phyloP scores from a whole-genome alignment of 805 yeast genomes.

The Candida boleticola region DNA sequence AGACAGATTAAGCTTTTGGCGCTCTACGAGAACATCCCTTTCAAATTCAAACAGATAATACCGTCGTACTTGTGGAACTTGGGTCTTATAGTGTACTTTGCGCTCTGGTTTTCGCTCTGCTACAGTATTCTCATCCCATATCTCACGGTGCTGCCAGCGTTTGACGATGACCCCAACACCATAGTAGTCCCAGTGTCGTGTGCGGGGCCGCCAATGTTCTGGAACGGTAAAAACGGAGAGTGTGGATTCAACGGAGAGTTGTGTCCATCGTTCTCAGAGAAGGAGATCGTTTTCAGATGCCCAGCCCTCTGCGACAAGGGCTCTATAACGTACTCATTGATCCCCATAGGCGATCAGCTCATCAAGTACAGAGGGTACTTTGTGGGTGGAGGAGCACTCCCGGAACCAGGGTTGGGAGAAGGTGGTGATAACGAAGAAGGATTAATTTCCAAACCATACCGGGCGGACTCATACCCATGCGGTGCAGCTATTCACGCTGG shows the following conservation, averaged over 20 bases:
- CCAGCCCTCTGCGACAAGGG: conserved; percentile 85
- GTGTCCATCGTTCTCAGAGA: conserved; percentile 47
- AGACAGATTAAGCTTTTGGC: conserved; percentile 19
- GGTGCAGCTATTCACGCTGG: conserved; percentile 91
- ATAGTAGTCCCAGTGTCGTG: conserved; percentile 50
- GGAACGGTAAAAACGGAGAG: conserved; percentile 72
- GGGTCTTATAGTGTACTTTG: conserved; percentile 36
- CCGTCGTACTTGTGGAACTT: conserved; percentile 25
- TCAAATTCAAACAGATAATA: conserved; percentile 25
- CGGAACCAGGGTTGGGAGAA: conserved; percentile 8
- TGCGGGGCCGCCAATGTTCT: conserved; percentile 44
- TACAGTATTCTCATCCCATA: conserved; percentile 44
- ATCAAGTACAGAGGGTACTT: conserved; percentile 70
- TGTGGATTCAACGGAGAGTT: conserved; percentile 73
- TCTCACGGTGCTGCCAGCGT: conserved; percentile 39
- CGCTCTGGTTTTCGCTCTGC: conserved; percentile 45
- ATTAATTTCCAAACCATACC: conserved; percentile 55
- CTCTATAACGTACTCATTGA: conserved; percentile 70
- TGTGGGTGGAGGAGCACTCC: conserved; percentile 68
- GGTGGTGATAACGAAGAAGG: conserved; percentile 9
- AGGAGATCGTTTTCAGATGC: conserved; percentile 61
- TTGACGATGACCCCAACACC: conserved; percentile 14
- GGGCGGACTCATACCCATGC: conserved; percentile 89
- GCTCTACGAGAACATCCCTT: conserved; percentile 43
- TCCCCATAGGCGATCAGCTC: conserved; percentile 68